These are phyloP conservation scores for Capsaspora owczarzaki DNA, from an alignment of 78 protist genomes.

Conservation along the genomic window DNA sequence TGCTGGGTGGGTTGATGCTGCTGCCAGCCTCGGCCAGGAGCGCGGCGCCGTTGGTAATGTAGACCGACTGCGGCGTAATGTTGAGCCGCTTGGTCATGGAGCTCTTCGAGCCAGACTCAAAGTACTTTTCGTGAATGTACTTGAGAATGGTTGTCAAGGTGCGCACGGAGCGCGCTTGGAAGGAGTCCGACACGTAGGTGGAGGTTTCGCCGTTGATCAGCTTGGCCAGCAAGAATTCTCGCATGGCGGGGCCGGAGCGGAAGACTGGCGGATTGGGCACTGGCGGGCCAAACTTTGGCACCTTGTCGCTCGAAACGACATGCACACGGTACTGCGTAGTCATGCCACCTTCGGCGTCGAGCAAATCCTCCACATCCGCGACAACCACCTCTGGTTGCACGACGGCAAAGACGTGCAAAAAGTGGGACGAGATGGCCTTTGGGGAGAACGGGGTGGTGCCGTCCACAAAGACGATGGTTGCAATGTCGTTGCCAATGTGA, in stretches of 20 bases:
- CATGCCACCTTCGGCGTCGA: too few relatives aligned
- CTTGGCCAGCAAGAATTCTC: background rate
- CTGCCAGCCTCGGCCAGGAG: background rate
- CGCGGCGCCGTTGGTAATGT: background rate
- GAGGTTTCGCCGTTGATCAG: background rate
- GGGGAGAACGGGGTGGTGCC: conserved; percentile 3
- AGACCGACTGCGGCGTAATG: background rate
- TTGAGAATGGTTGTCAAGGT: background rate
- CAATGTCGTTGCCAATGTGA: conserved; percentile 74
- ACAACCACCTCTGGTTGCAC: background rate
- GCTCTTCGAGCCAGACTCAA: background rate
- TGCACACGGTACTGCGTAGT: background rate
- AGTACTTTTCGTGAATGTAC: background rate
- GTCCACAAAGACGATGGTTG: conserved; percentile 53
- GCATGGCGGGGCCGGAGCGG: background rate
- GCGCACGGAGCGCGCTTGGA: background rate
- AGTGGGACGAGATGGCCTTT: conserved; percentile 3
- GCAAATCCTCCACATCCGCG: too few relatives aligned
- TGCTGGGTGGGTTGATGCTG: too few relatives aligned
- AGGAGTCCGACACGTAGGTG: background rate
- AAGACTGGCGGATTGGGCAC: background rate
- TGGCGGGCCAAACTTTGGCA: background rate
- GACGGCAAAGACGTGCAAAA: background rate
- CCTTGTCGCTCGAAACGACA: background rate
- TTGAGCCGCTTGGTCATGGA: background rate